Conservation (phyloP, 768 basidiomycete genomes). For the Amylocystis lapponica region DNA sequence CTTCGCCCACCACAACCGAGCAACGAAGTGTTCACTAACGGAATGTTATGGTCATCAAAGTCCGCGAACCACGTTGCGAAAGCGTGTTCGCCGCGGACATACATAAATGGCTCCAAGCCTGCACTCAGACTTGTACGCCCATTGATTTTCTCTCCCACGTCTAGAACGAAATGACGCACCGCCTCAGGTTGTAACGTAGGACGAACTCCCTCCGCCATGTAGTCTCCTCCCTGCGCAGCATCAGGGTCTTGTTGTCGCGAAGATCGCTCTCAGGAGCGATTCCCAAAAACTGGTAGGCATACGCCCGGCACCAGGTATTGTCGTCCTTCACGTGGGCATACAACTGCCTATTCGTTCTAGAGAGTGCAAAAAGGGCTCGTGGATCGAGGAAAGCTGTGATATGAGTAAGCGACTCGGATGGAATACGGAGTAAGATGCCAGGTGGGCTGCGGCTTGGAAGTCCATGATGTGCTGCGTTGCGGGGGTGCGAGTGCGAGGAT, state of each 20-base stretch:
- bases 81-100: constrained; percentile 2
- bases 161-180: constrained; percentile 42
- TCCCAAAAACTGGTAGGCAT: constrained; percentile 60
- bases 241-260: constrained; percentile 34
- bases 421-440: constrained; percentile 42
- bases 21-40: too few species aligned
- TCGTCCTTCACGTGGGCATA: constrained; percentile 69
- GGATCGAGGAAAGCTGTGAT: constrained; percentile 72
- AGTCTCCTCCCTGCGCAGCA: constrained; percentile 50
- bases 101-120: neutral
- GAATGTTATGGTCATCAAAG: too few species aligned
- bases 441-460: constrained; percentile 20
- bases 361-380: constrained; percentile 51
- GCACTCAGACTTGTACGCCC: neutral
- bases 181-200: constrained; percentile 44
- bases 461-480: constrained; percentile 44
- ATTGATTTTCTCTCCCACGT: constrained; percentile 1
- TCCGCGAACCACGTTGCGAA: constrained; percentile 5
- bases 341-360: constrained; percentile 44
- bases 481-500: constrained; percentile 24
- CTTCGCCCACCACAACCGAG: too few species aligned
- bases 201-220: constrained; percentile 73
- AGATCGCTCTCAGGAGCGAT: constrained; percentile 60
- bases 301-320: constrained; percentile 75
- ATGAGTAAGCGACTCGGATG: constrained; percentile 69